Evolutionary conservation across 176 grass and related monocot species (phyloP), one percentile per base, ranked within the genome.

Genomic region (Themeda triandra): DNA sequence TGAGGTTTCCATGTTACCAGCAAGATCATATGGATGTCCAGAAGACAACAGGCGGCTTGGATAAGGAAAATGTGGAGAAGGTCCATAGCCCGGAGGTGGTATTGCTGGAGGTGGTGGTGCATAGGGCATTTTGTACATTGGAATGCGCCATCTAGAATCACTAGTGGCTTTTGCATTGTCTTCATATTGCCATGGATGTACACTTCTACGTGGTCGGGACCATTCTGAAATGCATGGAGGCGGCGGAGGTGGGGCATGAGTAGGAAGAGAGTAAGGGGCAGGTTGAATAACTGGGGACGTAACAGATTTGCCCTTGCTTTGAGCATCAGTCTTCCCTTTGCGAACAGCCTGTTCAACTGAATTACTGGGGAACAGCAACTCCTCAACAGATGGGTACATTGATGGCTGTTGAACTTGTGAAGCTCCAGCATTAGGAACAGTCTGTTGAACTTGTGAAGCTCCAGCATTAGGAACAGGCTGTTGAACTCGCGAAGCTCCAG

Each of bases 261-360:
- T 41, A 33, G 42, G 42, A 74, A 86, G 49, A 65, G 23, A 6
- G 33, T 19, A 31, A 77, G 81, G 53, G 35, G 62, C 44, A 27
- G 36, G 51, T 19, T 59, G 64, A n/a, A 51, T 28, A 49, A 35
- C 32, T 19, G 79, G 75, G 10, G 81, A 53, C 80, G 81, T 63
- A 10, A 80, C 86, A 89, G 89, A 64, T 86, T 86, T 94, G 5
- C 89, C 92, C 74, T 86, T 89, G 17, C 62, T 72, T 53, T 83
- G 73, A 56, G 59, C n/a, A 85, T 83, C 78, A 46, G 0, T 58
- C 76, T 44, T 79, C 54, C 63, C 82, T 33, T 88, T 91, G 71
- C 51, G 30, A 18, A 67, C 46, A 35, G 63, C 69, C 17, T 62
- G 89, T 69, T 89, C 83, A 31, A 69, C 69, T 53, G 48, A 56